Evolutionary conservation across 2,329 filamentous ascomycete genomes (phyloP).

Genomic region (Sclerotinia sclerotiorum): DNA sequence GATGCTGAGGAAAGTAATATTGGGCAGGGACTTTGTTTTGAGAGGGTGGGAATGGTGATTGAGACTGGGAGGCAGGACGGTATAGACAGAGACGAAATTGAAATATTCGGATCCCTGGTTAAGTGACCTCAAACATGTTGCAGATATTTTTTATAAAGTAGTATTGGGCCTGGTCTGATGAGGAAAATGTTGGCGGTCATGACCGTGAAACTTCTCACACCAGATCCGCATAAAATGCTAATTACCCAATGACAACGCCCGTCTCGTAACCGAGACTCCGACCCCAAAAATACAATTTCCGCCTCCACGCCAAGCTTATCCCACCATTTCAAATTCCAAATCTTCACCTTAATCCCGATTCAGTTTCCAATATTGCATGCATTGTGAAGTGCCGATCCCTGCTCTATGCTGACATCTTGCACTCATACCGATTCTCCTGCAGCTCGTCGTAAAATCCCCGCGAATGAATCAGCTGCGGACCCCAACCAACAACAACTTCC

Average conservation of each 20-base stretch:
- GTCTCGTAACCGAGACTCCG: conserved; percentile 7
- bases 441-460: conserved; percentile 11
- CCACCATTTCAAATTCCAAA: not conserved
- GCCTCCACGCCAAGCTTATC: conserved; percentile 5
- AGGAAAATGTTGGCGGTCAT: not conserved
- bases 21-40: not conserved
- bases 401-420: not conserved
- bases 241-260: not conserved
- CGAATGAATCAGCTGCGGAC: conserved; percentile 20
- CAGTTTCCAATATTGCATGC: not conserved
- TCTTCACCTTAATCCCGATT: not conserved
- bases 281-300: not conserved
- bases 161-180: not conserved
- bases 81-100: not conserved
- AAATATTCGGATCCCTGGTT: not conserved
- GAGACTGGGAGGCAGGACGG: not conserved
- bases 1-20: not conserved
- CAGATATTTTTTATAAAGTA: not conserved
- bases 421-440: conserved; percentile 20
- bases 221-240: not conserved
- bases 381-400: not conserved
- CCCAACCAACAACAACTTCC: conserved; percentile 26
- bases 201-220: not conserved
- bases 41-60: not conserved
- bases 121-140: not conserved